These are phyloP conservation scores for Ajuga chamaepitys DNA, from an alignment of 257 asterid species.

Conservation along the genomic window DNA sequence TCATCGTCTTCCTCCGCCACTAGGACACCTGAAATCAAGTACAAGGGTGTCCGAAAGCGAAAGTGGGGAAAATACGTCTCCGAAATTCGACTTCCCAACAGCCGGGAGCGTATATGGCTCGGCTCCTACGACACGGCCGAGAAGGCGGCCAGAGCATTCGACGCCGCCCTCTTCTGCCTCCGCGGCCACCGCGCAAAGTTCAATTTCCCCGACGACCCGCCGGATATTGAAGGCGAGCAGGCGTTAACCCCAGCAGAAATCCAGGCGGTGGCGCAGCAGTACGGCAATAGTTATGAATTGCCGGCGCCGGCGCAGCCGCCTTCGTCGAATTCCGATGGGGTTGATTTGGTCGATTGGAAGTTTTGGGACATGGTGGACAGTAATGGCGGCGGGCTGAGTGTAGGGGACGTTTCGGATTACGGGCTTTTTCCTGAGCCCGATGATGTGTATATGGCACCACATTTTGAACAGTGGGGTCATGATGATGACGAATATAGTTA, in stretches of 20 bases:
- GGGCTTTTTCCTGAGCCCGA: constrained; percentile 12
- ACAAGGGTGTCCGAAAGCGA: constrained; percentile 56
- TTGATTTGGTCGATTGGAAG: constrained; percentile 16
- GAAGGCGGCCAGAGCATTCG: constrained; percentile 75
- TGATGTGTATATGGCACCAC: constrained; percentile 4
- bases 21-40: constrained; percentile 6
- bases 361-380: constrained; percentile 20
- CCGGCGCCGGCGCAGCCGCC: background rate
- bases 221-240: constrained; percentile 31
- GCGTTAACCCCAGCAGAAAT: constrained; percentile 38
- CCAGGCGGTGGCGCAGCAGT: constrained; percentile 44
- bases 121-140: constrained; percentile 60
- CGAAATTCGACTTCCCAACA: constrained; percentile 62
- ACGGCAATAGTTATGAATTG: background rate
- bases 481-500: background rate
- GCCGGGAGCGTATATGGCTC: constrained; percentile 73
- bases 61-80: constrained; percentile 75
- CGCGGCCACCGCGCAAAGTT: constrained; percentile 51
- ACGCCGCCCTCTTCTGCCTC: constrained; percentile 63
- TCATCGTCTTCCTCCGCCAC: background rate
- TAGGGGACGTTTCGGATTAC: constrained; percentile 1
- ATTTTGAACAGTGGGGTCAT: background rate
- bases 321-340: background rate
- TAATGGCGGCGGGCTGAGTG: background rate
- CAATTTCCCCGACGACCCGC: constrained; percentile 46